Base-by-base conservation (phyloP, 495 filamentous ascomycete genomes). In the Mycothermus thermophilus region DNA sequence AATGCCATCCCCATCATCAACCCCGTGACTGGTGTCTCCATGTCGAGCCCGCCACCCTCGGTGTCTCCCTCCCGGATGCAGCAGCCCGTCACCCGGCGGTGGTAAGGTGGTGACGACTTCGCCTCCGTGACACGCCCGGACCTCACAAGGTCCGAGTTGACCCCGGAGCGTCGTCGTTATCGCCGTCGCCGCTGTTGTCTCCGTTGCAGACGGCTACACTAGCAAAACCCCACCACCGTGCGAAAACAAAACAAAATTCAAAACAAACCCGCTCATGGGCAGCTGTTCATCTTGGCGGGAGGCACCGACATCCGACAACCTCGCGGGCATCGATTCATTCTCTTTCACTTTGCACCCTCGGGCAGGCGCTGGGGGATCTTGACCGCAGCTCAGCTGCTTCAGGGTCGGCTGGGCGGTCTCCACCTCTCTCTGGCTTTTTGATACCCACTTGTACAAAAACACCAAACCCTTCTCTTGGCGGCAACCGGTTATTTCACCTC, bases 1-100 rank as follows among this genome's bases (percentile, higher is more conserved):
- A 96, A 94, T 54, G 84, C 90, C 46, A 99, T 99, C 46, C 92
- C 90, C 12, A 99, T 99, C 55, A 79, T 99, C 62, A 94, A 99
- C 70, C 90, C 90, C 22, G 80, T 68, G 41, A 96, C 92, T 21
- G 85, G 90, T 42, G 74, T 88, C 60, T 75, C 73, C 43, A 69
- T 93, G 60, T 73, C 86, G 22, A 93, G 86, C 65, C 92, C 90
- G 44, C 88, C 90, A 3, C 80, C 74, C 32, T 93, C 84, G 38
- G 80, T 93, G 48, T 90, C 85, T 32, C 84, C 86, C 35, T 76
- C 66, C 53, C 71, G 84, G 65, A 80, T 88, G 79, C 81, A 86
- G 38, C 77, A 63, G 33, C 40, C 41, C 26, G 51, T 62, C 37
- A 50, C 51, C 42, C 56, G 62, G 38, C 62, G 69, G 27, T 72